phyloP scores from a whole-genome alignment of 441 rosid species.

The Raphanus hybrid region DNA sequence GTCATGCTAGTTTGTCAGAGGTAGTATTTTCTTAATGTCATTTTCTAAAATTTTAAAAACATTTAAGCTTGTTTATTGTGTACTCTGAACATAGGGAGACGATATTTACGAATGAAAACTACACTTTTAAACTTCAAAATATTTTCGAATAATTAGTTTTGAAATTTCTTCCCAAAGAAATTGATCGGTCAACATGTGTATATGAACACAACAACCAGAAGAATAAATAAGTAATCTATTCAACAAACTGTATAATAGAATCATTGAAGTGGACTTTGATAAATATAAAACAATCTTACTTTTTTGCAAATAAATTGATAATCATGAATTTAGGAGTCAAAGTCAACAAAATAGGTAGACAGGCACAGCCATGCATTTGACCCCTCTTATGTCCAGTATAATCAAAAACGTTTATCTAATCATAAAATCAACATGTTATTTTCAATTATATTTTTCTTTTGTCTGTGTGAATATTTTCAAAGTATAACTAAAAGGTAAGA shows the following conservation, averaged over 20 bases:
- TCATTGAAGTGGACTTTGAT: conserved; percentile 1
- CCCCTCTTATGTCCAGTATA: background rate
- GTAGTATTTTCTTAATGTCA: background rate
- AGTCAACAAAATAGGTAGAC: background rate
- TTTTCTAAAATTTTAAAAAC: no score
- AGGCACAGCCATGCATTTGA: background rate
- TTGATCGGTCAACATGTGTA: conserved; percentile 24
- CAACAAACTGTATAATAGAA: background rate
- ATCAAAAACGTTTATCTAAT: background rate
- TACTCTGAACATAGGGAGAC: no score
- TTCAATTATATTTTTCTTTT: background rate
- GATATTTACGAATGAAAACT: background rate
- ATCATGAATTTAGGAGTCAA: background rate
- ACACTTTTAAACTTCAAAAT: background rate
- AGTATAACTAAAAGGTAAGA: background rate
- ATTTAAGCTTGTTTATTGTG: no score
- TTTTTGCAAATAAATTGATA: background rate
- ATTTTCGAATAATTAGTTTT: background rate
- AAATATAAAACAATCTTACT: background rate
- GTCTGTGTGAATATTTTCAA: background rate
- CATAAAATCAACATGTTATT: background rate
- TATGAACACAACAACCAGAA: conserved; percentile 13
- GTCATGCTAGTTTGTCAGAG: conserved; percentile 21
- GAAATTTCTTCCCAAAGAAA: background rate
- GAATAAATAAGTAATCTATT: conserved; percentile 1